A percentile compares a stretch with the other conserved stretches of the same genome.
These are phyloP conservation scores for Phytophthora kernoviae DNA, from an alignment of 352 stramenopile genomes.

Conservation along the genomic window DNA sequence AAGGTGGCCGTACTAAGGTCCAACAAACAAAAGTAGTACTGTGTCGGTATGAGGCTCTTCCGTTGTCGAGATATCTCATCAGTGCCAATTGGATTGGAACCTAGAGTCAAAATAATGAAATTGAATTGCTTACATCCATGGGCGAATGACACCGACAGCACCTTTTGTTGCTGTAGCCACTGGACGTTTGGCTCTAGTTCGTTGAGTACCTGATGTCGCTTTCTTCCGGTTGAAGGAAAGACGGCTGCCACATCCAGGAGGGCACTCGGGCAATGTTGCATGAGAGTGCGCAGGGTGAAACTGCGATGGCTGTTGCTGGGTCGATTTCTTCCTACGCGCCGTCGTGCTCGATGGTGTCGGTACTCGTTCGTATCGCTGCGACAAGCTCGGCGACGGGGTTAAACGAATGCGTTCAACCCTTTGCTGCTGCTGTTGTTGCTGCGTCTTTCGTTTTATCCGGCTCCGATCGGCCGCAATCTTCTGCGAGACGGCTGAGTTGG, in stretches of 20 bases:
- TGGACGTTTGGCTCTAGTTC: slow-evolving; percentile 23
- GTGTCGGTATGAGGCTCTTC: no score
- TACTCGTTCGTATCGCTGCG: slow-evolving; percentile 51
- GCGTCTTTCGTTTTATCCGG: slow-evolving; percentile 26
- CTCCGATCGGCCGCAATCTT: slow-evolving; percentile 42
- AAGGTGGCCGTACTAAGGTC: no score
- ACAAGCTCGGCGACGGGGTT: slow-evolving; percentile 45
- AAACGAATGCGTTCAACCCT: slow-evolving; percentile 56
- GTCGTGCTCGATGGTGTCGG: slow-evolving; percentile 26
- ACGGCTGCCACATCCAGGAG: slow-evolving; percentile 34
- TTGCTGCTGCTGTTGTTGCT: slow-evolving; percentile 21
- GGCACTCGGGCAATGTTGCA: slow-evolving; percentile 19
- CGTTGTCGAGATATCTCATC: no score
- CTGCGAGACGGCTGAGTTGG: slow-evolving; percentile 39
- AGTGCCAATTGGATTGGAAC: no score
- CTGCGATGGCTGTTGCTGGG: slow-evolving; percentile 14
- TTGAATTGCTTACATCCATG: slow-evolving; percentile 33
- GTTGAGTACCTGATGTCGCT: slow-evolving; percentile 4
- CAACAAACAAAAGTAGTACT: no score
- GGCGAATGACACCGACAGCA: slow-evolving; percentile 27
- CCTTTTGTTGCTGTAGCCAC: slow-evolving; percentile 23
- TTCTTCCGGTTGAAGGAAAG: slow-evolving; percentile 28
- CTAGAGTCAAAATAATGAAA: background rate
- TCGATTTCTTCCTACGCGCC: slow-evolving; percentile 22
- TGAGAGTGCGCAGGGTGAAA: background rate